Evolutionary conservation across 306 rosid genomes (phyloP), one percentile per base, ranked within the genome.

Genomic region (Boehmeria nivea): DNA sequence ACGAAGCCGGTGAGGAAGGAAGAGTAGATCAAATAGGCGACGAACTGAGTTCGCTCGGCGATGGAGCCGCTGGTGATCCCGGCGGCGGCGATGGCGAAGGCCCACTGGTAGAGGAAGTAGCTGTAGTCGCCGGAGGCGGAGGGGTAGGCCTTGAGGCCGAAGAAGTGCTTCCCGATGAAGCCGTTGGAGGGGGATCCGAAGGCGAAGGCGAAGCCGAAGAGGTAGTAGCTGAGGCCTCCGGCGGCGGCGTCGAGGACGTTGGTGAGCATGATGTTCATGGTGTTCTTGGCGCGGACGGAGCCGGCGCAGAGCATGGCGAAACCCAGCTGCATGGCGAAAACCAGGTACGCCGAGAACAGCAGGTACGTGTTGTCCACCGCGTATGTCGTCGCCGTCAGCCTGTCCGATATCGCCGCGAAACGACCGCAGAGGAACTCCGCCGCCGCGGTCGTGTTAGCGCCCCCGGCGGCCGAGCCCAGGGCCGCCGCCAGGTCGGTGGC

Each of bases 181-280:
- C 81, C 83, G 52, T 84, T 82, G 52, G 96, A 84, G 10, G 90
- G 94, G 8, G 63, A 20, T 6, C 94, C 90, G 4, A 73, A 88
- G 45, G 96, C 96, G 15, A 88, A 82, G 31, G 96, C 96, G 12
- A 68, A 84, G 23, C 94, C 94, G 17, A 88, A 84, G 44, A 84
- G 87, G 75, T 84, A 84, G 67, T 84, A 84, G 21, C 88, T 84
- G 67, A 84, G 75, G 21, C 77, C 94, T 0, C 94, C 94, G 10
- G 90, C 86, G 0, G 94, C 83, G 0, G 96, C 94, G 28, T 88
- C 96, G 1, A 88, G 88, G 38, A 88, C 90, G 66, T 88, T 88
- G 71, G 94, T 88, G 66, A 88, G 96, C 96, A 84, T 88, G 74
- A 88, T 88, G 82, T 88, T 88, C 94, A 84, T 88, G 57, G 87